phyloP scores from a whole-genome alignment of 441 rosid species.

The Pelargonium myrrhifolium region DNA sequence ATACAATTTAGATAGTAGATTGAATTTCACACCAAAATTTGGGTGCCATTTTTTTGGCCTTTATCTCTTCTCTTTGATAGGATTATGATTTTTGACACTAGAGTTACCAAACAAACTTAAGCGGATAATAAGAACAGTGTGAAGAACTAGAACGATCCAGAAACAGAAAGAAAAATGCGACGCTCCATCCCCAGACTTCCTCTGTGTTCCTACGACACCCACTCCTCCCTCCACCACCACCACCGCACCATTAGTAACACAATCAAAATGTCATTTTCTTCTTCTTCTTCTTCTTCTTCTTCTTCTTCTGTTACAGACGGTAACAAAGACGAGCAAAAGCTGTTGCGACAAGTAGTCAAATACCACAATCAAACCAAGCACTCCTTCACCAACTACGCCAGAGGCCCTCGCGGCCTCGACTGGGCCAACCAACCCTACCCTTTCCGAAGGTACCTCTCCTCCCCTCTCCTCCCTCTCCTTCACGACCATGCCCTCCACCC shows the following conservation, averaged over 20 bases:
- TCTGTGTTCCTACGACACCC: background rate
- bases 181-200: background rate
- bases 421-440: slow-evolving; percentile 94
- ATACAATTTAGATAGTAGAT: too few relatives aligned
- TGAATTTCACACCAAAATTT: too few relatives aligned
- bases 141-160: background rate
- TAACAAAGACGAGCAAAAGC: slow-evolving; percentile 20
- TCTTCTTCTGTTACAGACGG: slow-evolving; percentile 11
- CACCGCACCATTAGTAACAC: too few relatives aligned
- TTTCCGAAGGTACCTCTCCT: slow-evolving; percentile 59
- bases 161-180: background rate
- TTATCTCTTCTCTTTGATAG: too few relatives aligned
- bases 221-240: background rate
- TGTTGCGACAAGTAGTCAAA: slow-evolving; percentile 41
- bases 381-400: slow-evolving; percentile 52
- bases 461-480: slow-evolving; percentile 53
- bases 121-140: too few relatives aligned
- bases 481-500: slow-evolving; percentile 15
- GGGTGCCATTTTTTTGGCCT: too few relatives aligned
- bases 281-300: background rate
- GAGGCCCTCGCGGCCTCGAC: slow-evolving; percentile 86
- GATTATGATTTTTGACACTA: too few relatives aligned
- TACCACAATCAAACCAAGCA: slow-evolving; percentile 78
- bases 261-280: too few relatives aligned
- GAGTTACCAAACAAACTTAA: too few relatives aligned